phyloP scores from a whole-genome alignment of 768 basidiomycete species.

The Brasilioporus rufonigricans region DNA sequence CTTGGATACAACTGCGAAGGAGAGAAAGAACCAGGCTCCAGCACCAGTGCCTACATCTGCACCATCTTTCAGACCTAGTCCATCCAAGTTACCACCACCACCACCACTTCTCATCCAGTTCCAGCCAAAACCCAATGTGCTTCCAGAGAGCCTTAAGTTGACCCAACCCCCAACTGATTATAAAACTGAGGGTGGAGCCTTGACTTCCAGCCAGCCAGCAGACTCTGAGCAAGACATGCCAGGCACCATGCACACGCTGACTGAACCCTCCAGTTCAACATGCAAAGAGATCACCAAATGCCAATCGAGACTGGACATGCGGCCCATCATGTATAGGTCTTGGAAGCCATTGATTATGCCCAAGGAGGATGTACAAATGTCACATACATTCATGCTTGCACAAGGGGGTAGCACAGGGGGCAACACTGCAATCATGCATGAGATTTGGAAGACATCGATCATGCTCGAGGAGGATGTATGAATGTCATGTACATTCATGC shows the following conservation, averaged over 20 bases:
- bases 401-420: too few species aligned
- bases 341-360: too few species aligned
- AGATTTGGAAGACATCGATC: too few species aligned
- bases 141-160: too few species aligned
- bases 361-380: too few species aligned
- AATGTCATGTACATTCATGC: too few species aligned
- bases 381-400: too few species aligned
- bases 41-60: neutral
- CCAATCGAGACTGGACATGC: conserved; percentile 35
- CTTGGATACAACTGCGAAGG: conserved; percentile 48
- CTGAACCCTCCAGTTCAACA: conserved; percentile 19
- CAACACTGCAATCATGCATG: too few species aligned
- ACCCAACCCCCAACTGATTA: conserved; percentile 8
- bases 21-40: conserved; percentile 26
- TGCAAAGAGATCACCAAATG: conserved; percentile 29
- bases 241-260: conserved; percentile 17
- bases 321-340: too few species aligned
- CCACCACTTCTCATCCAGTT: neutral
- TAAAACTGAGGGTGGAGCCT: conserved; percentile 14
- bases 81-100: neutral
- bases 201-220: conserved; percentile 16
- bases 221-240: conserved; percentile 27
- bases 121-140: neutral
- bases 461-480: too few species aligned
- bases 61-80: too few species aligned